These are phyloP conservation scores for Peribolospora baueri DNA, from an alignment of 768 basidiomycete genomes.

Conservation along the genomic window DNA sequence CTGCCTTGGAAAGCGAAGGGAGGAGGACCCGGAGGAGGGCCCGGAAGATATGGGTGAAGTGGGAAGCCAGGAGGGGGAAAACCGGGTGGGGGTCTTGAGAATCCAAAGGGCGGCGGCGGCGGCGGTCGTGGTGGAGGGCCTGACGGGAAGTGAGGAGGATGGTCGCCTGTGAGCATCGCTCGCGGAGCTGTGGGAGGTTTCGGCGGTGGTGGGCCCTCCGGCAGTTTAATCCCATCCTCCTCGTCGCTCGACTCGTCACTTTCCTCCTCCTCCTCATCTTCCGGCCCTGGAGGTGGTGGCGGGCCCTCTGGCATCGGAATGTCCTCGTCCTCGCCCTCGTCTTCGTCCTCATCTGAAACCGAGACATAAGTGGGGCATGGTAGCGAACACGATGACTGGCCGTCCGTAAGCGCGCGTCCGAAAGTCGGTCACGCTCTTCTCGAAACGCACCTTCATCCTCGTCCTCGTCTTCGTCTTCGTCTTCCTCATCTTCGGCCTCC, in stretches of 20 bases:
- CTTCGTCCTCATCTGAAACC: no score
- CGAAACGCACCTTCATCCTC: slow-evolving; percentile 12
- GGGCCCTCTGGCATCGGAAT: slow-evolving; percentile 73
- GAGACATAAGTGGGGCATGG: no score
- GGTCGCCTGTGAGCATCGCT: slow-evolving; percentile 6
- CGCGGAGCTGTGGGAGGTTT: slow-evolving; percentile 2
- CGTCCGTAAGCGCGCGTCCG: slow-evolving; percentile 12
- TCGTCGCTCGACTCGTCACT: slow-evolving; percentile 14
- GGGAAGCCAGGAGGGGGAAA: slow-evolving; percentile 14
- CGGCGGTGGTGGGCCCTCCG: slow-evolving; percentile 21
- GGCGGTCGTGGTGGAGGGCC: slow-evolving; percentile 14
- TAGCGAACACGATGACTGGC: slow-evolving; percentile 3
- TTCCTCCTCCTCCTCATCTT: slow-evolving; percentile 7
- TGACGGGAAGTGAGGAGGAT: slow-evolving; percentile 1
- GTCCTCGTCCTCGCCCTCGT: slow-evolving; percentile 39
- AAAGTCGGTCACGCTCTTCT: not conserved
- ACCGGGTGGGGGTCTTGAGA: slow-evolving; percentile 12
- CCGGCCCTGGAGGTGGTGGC: slow-evolving; percentile 23
- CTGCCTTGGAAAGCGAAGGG: slow-evolving; percentile 3
- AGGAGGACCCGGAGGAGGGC: slow-evolving; percentile 1
- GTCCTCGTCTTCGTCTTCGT: slow-evolving; percentile 29
- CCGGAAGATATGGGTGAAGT: slow-evolving; percentile 11
- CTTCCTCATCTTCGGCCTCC: slow-evolving; percentile 36
- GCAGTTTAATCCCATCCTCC: slow-evolving; percentile 19
- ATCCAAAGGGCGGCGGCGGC: slow-evolving; percentile 15